These are phyloP conservation scores for Calonectria hawksworthii DNA, from an alignment of 2,329 filamentous ascomycete genomes.

Conservation along the genomic window DNA sequence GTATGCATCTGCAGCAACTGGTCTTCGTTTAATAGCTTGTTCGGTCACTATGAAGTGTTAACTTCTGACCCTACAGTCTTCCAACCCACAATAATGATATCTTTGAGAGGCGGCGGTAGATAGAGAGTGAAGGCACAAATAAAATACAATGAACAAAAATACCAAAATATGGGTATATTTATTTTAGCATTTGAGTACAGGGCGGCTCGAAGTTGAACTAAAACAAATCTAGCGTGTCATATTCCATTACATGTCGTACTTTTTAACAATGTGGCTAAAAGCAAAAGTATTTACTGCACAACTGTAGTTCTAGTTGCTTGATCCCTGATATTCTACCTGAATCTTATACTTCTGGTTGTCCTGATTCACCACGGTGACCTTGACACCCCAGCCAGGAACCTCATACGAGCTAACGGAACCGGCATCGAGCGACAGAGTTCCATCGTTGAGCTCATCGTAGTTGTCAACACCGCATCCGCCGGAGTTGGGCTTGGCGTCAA, in stretches of 20 bases:
- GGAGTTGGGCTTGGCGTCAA: constrained; percentile 49
- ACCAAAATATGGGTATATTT: too few relatives aligned
- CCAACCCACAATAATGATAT: too few relatives aligned
- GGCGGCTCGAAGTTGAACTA: neutral
- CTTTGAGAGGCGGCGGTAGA: too few relatives aligned
- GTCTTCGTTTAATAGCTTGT: neutral
- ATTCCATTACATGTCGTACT: neutral
- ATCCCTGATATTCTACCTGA: constrained; percentile 7
- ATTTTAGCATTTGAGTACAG: too few relatives aligned
- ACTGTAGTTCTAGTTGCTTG: neutral
- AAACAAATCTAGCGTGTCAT: neutral
- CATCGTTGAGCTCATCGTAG: constrained; percentile 48
- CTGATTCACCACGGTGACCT: constrained; percentile 29
- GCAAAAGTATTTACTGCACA: neutral
- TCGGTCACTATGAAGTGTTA: too few relatives aligned
- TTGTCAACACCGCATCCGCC: constrained; percentile 45
- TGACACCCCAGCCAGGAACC: constrained; percentile 31
- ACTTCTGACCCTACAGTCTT: too few relatives aligned
- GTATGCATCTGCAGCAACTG: neutral
- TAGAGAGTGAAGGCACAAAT: too few relatives aligned
- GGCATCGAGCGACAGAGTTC: constrained; percentile 41
- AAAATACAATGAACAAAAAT: too few relatives aligned
- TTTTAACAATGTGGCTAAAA: neutral
- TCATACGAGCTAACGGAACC: constrained; percentile 14
- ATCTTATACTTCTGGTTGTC: constrained; percentile 17